Evolutionary conservation across 768 basidiomycete species (phyloP), one percentile per base, ranked within the genome.

Genomic region (Leccinum obscurum): DNA sequence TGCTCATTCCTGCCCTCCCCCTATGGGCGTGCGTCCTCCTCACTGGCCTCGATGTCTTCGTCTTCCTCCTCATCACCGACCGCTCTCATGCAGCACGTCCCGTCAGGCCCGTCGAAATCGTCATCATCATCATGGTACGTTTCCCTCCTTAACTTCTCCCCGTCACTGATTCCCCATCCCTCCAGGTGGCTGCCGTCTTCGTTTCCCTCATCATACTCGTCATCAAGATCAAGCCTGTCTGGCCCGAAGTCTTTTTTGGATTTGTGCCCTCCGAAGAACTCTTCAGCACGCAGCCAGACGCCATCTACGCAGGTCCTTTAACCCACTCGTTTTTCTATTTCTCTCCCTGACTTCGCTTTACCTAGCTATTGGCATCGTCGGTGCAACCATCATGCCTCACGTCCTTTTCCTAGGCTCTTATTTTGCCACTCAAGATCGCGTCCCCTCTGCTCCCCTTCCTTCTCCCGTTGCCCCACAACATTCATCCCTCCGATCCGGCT

Each of bases 331-430:
- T n/a, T 20, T 13, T 54, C 32, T 14, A 24, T 56, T 52, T 68
- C 8, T 66, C 6, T 13, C 20, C 72, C 22, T 77, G 73, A 32
- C n/a, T 17, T 20, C 20, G 17, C 28, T 39, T 35, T n/a, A 0
- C 20, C 58, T 34, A 75, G 72, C 75, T 6, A 72, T 77, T 57
- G 77, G 77, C 46, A 80, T 81, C 57, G 57, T 78, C 30, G 77
- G 79, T 63, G 84, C 83, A 5, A 86, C 83, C 1, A 80, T 84
- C 67, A 85, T 85, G 83, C 84, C 85, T 1, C 85, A 85, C 66
- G 81, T 79, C 5, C 73, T 86, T 22, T 83, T 83, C 72, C 76
- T 85, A 32, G 85, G 85, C 26, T 61, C 60, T 37, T 44, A 61
- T 60, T 30, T 60, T 30, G 58, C 28, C 56, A 58, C 59, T 22